Evolutionary conservation across 441 rosid genomes (phyloP).

Genomic region (Isatis lusitanica): DNA sequence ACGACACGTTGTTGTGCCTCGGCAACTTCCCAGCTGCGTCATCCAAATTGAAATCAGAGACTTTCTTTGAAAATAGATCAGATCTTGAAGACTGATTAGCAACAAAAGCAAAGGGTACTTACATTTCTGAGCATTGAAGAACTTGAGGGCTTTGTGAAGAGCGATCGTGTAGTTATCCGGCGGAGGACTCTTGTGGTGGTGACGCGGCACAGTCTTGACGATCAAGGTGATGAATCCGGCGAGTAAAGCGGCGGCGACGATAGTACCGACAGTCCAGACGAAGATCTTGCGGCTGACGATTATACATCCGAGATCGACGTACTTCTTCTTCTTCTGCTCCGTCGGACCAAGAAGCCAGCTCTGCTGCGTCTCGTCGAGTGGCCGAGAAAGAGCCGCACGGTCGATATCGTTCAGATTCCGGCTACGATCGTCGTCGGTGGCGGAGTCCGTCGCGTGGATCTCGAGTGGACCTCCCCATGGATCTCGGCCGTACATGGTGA

Average conservation of each 20-base stretch:
- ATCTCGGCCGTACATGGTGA: conserved; percentile 89
- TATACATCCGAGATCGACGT: conserved; percentile 90
- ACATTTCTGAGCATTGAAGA: conserved; percentile 93
- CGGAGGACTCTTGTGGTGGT: conserved; percentile 51
- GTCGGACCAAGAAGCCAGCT: conserved; percentile 92
- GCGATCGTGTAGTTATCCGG: conserved; percentile 86
- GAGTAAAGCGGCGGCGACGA: conserved; percentile 51
- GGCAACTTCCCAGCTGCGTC: conserved; percentile 82
- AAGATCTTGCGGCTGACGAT: conserved; percentile 96
- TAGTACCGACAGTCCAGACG: conserved; percentile 75
- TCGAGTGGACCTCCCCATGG: conserved; percentile 99
- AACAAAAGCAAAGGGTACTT: background rate
- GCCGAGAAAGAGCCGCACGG: conserved; percentile 78
- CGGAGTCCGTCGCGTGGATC: conserved; percentile 90
- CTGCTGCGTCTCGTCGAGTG: conserved; percentile 95
- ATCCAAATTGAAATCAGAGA: background rate
- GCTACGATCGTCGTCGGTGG: conserved; percentile 95
- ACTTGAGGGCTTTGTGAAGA: conserved; percentile 87
- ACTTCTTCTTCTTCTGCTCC: conserved; percentile 92
- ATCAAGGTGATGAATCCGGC: conserved; percentile 73
- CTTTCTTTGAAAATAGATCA: background rate
- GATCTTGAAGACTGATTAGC: background rate
- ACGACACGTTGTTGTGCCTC: conserved; percentile 81
- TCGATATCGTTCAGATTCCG: conserved; percentile 81
- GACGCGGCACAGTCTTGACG: conserved; percentile 81